A percentile compares a stretch with the other conserved stretches of the same genome.
Evolutionary conservation across 2,329 filamentous ascomycete species (phyloP).

Genomic region (Sporothrix globosa): DNA sequence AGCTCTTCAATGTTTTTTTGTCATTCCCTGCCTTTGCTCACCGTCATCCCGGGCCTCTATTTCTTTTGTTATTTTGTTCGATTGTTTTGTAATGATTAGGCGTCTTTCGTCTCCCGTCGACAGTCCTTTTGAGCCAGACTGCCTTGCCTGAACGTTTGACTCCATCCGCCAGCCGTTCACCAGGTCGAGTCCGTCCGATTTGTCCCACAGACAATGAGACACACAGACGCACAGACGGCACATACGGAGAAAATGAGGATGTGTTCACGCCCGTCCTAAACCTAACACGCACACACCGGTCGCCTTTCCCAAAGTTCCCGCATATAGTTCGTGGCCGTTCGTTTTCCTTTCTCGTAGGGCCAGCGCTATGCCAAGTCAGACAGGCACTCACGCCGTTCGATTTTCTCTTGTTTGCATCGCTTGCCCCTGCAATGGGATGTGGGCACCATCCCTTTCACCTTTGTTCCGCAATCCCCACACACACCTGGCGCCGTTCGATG

Average conservation of each 20-base stretch:
- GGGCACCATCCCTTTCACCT: background rate
- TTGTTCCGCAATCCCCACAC: slow-evolving; percentile 18
- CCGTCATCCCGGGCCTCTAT: background rate
- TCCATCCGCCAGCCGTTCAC: background rate
- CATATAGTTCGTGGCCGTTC: background rate
- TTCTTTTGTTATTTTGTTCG: background rate
- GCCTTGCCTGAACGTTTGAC: slow-evolving; percentile 23
- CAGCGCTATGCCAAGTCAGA: slow-evolving; percentile 2
- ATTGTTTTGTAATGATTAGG: slow-evolving; percentile 22
- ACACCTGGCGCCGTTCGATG: slow-evolving; percentile 18
- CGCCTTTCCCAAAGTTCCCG: background rate
- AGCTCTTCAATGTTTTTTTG: background rate
- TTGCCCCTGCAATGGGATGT: slow-evolving; percentile 25
- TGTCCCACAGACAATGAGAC: background rate
- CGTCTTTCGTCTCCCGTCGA: slow-evolving; percentile 13
- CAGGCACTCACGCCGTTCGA: slow-evolving; percentile 16
- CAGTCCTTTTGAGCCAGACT: slow-evolving; percentile 12
- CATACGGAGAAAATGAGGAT: background rate
- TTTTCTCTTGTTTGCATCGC: slow-evolving; percentile 12
- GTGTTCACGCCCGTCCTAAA: background rate
- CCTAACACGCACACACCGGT: background rate
- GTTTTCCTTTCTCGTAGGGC: slow-evolving; percentile 23
- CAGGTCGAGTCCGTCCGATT: background rate
- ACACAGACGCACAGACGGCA: background rate
- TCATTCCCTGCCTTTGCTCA: background rate